A percentile compares a stretch with the other conserved stretches of the same genome.
These are phyloP conservation scores for Paspalum vaginatum DNA, from an alignment of 176 grass and related monocot genomes.

Conservation along the genomic window DNA sequence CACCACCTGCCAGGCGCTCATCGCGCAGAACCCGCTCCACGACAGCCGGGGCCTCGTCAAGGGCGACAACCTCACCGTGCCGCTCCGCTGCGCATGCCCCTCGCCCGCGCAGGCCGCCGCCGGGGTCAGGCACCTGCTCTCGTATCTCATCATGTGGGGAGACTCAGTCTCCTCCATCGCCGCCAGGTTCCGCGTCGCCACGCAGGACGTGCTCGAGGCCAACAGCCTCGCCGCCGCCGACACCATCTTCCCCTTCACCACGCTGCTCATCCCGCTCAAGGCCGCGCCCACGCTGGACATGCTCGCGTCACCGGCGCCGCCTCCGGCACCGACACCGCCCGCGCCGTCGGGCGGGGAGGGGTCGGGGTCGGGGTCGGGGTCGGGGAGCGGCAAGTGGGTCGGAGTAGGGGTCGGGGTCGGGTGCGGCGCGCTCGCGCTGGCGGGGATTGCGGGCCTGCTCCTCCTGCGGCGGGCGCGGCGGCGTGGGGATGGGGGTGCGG, in stretches of 20 bases:
- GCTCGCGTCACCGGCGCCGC: conserved; percentile 45
- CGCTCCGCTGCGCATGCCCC: conserved; percentile 84
- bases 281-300: conserved; percentile 54
- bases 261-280: conserved; percentile 72
- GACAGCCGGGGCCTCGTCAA: conserved; percentile 29
- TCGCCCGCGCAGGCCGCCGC: conserved; percentile 45
- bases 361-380: conserved; percentile 54
- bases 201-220: conserved; percentile 47
- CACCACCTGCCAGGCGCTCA: conserved; percentile 82
- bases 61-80: conserved; percentile 46
- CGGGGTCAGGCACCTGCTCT: conserved; percentile 58
- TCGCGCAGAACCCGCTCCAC: conserved; percentile 62
- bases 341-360: conserved; percentile 3
- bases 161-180: conserved; percentile 49
- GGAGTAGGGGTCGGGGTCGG: conserved; percentile 59
- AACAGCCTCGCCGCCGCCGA: conserved; percentile 44
- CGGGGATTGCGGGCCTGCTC: conserved; percentile 20
- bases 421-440: conserved; percentile 44
- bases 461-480: conserved; percentile 23
- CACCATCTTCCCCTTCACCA: conserved; percentile 76
- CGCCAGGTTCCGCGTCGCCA: conserved; percentile 43
- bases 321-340: conserved; percentile 32
- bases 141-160: conserved; percentile 59
- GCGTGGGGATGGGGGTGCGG: background rate
- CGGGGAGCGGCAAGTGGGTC: conserved; percentile 42